A percentile compares a stretch with the other conserved stretches of the same genome.
Evolutionary conservation across 176 grass and related monocot genomes (phyloP).

Genomic region (Oryza officinalis): DNA sequence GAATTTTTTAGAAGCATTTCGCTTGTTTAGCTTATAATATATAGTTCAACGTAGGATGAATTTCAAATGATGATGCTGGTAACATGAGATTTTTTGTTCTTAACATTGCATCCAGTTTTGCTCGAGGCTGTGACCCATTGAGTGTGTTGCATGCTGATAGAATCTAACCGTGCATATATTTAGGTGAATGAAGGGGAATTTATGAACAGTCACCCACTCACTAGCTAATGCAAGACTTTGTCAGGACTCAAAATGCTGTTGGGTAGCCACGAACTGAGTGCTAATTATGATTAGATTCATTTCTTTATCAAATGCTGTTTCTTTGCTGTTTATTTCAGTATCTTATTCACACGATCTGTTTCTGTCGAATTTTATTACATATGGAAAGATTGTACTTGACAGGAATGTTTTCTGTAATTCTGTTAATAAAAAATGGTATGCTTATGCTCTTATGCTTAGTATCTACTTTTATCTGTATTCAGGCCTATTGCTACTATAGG

Average conservation of each 20-base stretch:
- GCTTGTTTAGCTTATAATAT: background rate
- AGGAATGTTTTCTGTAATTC: constrained; percentile 8
- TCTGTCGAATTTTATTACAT: background rate
- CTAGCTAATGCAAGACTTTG: background rate
- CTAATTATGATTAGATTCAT: background rate
- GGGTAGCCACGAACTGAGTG: background rate
- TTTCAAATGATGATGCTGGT: background rate
- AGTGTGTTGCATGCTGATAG: background rate
- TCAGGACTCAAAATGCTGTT: background rate
- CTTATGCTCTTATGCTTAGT: constrained; percentile 16
- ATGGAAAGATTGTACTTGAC: background rate
- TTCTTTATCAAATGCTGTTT: constrained; percentile 11
- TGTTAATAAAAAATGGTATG: constrained; percentile 14
- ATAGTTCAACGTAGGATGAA: background rate
- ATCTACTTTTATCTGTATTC: constrained; percentile 23
- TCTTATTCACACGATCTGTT: background rate
- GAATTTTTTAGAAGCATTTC: background rate
- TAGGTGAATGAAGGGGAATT: background rate
- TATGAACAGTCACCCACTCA: background rate
- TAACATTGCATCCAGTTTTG: background rate
- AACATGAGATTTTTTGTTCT: background rate
- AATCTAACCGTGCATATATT: background rate
- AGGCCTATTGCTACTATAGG: constrained; percentile 97
- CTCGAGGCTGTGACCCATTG: background rate
- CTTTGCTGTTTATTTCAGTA: background rate